A percentile compares a stretch with the other conserved stretches of the same genome.
Conservation (phyloP, 768 basidiomycete species). For the Leucosporidium yakuticum region DNA sequence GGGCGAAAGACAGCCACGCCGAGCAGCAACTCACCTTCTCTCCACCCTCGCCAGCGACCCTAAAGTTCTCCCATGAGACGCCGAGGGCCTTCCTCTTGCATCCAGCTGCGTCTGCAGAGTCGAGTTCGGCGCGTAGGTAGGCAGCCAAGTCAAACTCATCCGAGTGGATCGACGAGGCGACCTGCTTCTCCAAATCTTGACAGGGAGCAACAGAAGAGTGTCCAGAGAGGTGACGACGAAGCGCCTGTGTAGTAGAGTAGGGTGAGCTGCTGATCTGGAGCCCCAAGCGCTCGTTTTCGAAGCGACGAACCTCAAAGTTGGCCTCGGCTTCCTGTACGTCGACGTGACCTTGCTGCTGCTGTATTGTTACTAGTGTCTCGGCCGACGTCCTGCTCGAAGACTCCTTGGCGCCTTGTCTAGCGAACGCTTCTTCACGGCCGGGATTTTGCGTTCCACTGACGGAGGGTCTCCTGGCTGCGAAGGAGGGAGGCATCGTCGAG, state of each 20-base stretch:
- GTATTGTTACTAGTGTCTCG: too few relatives aligned
- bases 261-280: too few relatives aligned
- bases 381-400: too few relatives aligned
- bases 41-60: slow-evolving; percentile 23
- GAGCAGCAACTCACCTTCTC: not conserved
- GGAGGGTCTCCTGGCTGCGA: too few relatives aligned
- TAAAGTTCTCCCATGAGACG: slow-evolving; percentile 20
- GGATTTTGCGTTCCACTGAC: too few relatives aligned
- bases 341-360: slow-evolving; percentile 9
- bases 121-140: slow-evolving; percentile 12
- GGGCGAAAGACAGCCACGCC: not conserved
- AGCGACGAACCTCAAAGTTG: slow-evolving; percentile 23
- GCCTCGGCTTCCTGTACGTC: slow-evolving; percentile 29
- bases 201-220: not conserved
- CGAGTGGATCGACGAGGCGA: slow-evolving; percentile 11
- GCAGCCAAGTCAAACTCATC: slow-evolving; percentile 26
- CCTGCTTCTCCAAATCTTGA: slow-evolving; percentile 33
- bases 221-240: slow-evolving; percentile 10
- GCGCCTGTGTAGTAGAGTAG: not conserved
- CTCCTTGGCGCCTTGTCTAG: too few relatives aligned
- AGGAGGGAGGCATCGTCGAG: too few relatives aligned
- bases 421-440: too few relatives aligned
- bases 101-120: slow-evolving; percentile 2
- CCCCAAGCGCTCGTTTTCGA: too few relatives aligned
- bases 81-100: slow-evolving; percentile 7